phyloP scores from a whole-genome alignment of 352 stramenopile species.

The Peronospora farinosa region DNA sequence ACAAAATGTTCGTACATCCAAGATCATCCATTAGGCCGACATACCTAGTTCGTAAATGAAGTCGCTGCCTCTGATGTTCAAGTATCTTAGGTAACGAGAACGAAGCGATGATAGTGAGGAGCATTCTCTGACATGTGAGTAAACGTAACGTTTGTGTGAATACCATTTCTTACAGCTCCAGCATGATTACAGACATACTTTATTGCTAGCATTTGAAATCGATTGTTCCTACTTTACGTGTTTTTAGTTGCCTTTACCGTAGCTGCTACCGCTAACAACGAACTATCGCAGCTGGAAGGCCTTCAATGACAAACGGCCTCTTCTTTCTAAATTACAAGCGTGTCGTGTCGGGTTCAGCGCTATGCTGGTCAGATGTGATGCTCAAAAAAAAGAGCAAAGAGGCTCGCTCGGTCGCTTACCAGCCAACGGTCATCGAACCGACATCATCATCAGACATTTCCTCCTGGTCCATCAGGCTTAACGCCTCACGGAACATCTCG shows the following conservation, averaged over 20 bases:
- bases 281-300: constrained; percentile 7
- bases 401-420: constrained; percentile 27
- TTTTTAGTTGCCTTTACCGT: constrained; percentile 7
- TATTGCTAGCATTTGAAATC: constrained; percentile 8
- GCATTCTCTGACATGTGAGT: constrained; percentile 1
- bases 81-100: too few relatives aligned
- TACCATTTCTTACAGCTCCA: neutral
- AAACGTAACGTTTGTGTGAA: constrained; percentile 2
- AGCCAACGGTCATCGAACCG: constrained; percentile 72
- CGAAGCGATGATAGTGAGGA: neutral
- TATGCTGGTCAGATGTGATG: constrained; percentile 13
- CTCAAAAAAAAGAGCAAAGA: constrained; percentile 10
- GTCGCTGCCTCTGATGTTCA: too few relatives aligned
- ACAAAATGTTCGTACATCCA: too few relatives aligned
- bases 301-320: constrained; percentile 20
- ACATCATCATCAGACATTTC: constrained; percentile 76
- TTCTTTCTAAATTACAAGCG: constrained; percentile 35
- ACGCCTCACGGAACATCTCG: constrained; percentile 63
- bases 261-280: neutral
- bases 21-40: too few relatives aligned
- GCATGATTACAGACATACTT: neutral
- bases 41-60: too few relatives aligned
- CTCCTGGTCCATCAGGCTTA: constrained; percentile 58
- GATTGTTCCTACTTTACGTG: constrained; percentile 32
- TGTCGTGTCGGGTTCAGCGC: constrained; percentile 19